Evolutionary conservation across 2,329 filamentous ascomycete genomes (phyloP), one percentile per base, ranked within the genome.

Genomic region (Talaromyces atroroseus): DNA sequence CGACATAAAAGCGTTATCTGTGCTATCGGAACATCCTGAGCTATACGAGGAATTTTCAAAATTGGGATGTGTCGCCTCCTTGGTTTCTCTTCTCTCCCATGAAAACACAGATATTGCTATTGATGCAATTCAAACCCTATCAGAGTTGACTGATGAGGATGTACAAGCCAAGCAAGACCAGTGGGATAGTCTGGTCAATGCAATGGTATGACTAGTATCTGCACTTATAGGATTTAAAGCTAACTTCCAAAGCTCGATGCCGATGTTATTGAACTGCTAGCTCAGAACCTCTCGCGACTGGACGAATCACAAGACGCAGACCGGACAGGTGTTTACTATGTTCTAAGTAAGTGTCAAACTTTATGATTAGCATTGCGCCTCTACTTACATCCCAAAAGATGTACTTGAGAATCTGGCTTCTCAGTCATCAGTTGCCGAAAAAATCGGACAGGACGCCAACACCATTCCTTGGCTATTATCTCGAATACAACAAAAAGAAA

Each of bases 71-170:
- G 84, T 85, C 0, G 82, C 75, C 4, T 92, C 87, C 54, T 73
- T 99, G 51, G 90, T 95, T 1, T 83, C 86, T 1, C 74, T 99
- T 52, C 77, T 99, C 49, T 87, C 92, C 16, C 94, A 99, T 70
- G 94, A 99, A 65, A 99, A 99, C 70, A 92, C 92, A 0, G 94
- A 99, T 67, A 95, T 99, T 62, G 91, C 94, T 11, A 95, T 97
- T 64, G 89, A 88, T 61, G 89, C 88, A 0, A 86, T 96, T 50
- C 89, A 97, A 74, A 89, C 96, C 48, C 83, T 99, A 51, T 86
- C 84, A 56, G 94, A 99, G 74, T 77, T 97, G 63, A 95, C 90
- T 14, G 94, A 97, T 65, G 92, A 99, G 68, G 92, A 97, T 67
- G 90, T 96, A 2, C 81, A 86, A 44, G 90, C 89, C 2, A 84